Evolutionary conservation across 257 asterid genomes (phyloP), one percentile per base, ranked within the genome.

Genomic region (Capsicum chinense): DNA sequence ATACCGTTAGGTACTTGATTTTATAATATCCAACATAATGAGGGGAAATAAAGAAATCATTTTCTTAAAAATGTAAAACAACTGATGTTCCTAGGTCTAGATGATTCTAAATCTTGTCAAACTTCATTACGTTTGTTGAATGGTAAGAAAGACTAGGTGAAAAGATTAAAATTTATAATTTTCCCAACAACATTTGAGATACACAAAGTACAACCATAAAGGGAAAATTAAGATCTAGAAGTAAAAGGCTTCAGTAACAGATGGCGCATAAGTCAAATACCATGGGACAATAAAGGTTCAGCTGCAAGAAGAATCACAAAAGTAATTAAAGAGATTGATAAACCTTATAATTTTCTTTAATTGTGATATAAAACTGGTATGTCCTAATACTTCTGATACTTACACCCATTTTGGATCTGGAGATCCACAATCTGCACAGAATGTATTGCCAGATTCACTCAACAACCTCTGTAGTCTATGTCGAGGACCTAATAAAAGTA

Each of bases 381-480:
- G 26, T 54, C 47, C 57, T 48, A 19, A 17, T 60, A 47, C 58
- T 15, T 26, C 14, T 2, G 66, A 87, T 79, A 88, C 97, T 92
- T 93, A 95, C 99, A 94, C 97, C 99, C 99, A 95, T 90, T 93
- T 94, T 39, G 99, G 99, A 90, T 95, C 94, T 83, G 92, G 94
- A 79, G 98, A 82, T 83, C 97, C 99, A 87, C 99, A 95, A 84
- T 95, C 99, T 56, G 99, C 97, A 89, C 99, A 95, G 15, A 88
- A 73, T 84, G 84, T 86, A 83, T 95, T 95, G 37, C 97, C 96
- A 5, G 89, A 89, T 89, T 92, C 97, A 74, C 88, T 69, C 86
- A 91, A 79, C 85, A 95, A 80, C 91, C 85, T 88, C 93, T 89
- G 90, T 79, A 95, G 92, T 93, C 95, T 92, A 85, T 56, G 85